Evolutionary conservation across 148 eudicot species (phyloP).

Genomic region (Spergularia bocconei): DNA sequence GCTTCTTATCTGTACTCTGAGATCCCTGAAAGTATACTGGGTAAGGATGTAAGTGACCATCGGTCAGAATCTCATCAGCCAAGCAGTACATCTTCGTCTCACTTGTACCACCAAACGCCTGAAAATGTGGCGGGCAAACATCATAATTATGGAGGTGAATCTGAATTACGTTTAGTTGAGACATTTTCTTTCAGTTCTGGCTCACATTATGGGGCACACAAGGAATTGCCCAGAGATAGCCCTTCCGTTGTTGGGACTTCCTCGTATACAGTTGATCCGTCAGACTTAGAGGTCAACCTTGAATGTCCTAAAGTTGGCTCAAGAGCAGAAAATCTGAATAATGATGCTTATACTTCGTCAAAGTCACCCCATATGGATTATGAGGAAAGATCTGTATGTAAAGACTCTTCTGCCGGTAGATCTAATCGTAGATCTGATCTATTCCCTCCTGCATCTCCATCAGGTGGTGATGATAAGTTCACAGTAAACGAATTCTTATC

Average conservation of each 20-base stretch:
- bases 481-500: conserved; percentile 66
- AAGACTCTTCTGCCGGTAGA: conserved; percentile 37
- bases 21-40: conserved; percentile 26
- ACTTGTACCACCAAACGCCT: conserved; percentile 36
- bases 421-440: conserved; percentile 36
- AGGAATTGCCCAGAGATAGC: conserved; percentile 21
- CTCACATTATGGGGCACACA: conserved; percentile 36
- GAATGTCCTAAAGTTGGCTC: conserved; percentile 29
- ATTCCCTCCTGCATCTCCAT: conserved; percentile 33
- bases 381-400: conserved; percentile 30
- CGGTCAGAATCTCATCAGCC: conserved; percentile 19
- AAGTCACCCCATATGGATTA: conserved; percentile 21
- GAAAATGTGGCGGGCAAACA: conserved; percentile 25
- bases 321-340: conserved; percentile 24
- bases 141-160: conserved; percentile 26
- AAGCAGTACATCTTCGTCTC: conserved; percentile 35
- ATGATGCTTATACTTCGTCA: conserved; percentile 19
- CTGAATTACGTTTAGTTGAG: conserved; percentile 28
- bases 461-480: conserved; percentile 64
- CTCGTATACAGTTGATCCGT: conserved; percentile 23
- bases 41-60: conserved; percentile 22
- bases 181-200: conserved; percentile 38
- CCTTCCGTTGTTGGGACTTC: conserved; percentile 24
- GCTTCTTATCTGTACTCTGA: conserved; percentile 44
- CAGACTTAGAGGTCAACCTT: conserved; percentile 22